Base-by-base conservation (phyloP, 371 early-diverging fungal genomes). In the Zychaea mexicana region DNA sequence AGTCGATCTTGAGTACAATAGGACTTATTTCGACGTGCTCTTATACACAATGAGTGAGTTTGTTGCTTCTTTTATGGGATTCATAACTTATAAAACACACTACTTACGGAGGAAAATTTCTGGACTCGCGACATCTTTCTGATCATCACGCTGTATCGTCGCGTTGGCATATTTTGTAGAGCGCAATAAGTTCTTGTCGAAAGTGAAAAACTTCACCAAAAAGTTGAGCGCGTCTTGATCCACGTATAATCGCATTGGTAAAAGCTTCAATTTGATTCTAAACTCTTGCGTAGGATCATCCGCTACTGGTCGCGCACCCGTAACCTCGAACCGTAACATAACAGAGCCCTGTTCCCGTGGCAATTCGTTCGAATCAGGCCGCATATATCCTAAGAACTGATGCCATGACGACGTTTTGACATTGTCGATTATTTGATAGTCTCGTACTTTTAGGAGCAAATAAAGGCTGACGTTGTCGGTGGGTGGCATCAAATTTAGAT, bases 141-240 rank as follows among this genome's bases (percentile, higher is more conserved):
- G 47, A 13, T 39, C 17, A 12, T 30, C 22, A 2, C 39, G 38
- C 33, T 56, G 45, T 15, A 72, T 71, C 2, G 72, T 61, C 6
- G 60, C 47, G 56, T 79, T 72, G 3, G 73, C 67, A 54, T 61
- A 63, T 19, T 64, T 17, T 0, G 73, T 76, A 0, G 79, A 79
- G 13, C 67, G 57, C 63, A 77, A 60, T 64, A 69, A 31, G 46
- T 56, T 57, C 9, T 62, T 71, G 22, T 85, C 81, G 74, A 83
- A 83, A 1, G 85, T 79, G 76, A 96, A 93, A 76, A 93, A 98
- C 19, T 82, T 72, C 26, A 93, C 85, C 66, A 96, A 62, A 69
- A 95, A 96, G 2, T 82, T 83, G 26, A 98, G 75, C 2, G 98
- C 94, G 68, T 98, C 98, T 69, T 98, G 98, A 73, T 98, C 98